phyloP scores from a whole-genome alignment of 1,284 basidiomycete species.

The Ustilago trichophora region DNA sequence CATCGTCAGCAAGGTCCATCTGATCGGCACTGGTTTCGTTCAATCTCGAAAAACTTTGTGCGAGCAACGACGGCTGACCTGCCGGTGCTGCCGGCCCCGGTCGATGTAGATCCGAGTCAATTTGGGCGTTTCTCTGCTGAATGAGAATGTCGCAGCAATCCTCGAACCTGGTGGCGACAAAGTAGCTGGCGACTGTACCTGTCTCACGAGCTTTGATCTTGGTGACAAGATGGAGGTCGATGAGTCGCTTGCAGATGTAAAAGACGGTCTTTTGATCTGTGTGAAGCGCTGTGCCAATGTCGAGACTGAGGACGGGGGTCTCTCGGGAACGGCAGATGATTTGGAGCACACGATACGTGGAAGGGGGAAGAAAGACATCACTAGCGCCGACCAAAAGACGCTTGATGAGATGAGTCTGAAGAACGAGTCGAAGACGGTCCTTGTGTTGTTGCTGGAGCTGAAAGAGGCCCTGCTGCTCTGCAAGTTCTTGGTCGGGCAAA shows the following conservation, averaged over 20 bases:
- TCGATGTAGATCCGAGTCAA: conserved; percentile 9
- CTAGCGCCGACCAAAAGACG: conserved; percentile 82
- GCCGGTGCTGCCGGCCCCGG: neutral
- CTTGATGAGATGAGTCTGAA: conserved; percentile 78
- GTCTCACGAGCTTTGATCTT: conserved; percentile 56
- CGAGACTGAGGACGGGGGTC: conserved; percentile 78
- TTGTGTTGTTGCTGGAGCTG: conserved; percentile 67
- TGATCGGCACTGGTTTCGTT: conserved; percentile 7
- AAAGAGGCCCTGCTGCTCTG: conserved; percentile 64
- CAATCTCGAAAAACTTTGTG: neutral
- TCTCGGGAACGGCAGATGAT: conserved; percentile 81
- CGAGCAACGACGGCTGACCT: neutral
- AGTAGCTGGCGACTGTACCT: conserved; percentile 48
- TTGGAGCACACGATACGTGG: conserved; percentile 86
- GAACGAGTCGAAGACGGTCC: conserved; percentile 75
- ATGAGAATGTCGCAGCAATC: conserved; percentile 44
- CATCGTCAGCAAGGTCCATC: conserved; percentile 1
- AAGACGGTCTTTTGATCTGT: conserved; percentile 90
- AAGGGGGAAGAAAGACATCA: conserved; percentile 78
- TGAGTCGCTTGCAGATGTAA: conserved; percentile 67
- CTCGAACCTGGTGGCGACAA: conserved; percentile 39
- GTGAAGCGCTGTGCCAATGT: conserved; percentile 78
- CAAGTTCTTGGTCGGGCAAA: conserved; percentile 20
- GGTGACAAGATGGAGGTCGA: conserved; percentile 36
- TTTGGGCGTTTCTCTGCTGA: conserved; percentile 38